Conservation (phyloP, 2,329 filamentous ascomycete genomes). For the Arthrobotrys pseudoclavata region DNA sequence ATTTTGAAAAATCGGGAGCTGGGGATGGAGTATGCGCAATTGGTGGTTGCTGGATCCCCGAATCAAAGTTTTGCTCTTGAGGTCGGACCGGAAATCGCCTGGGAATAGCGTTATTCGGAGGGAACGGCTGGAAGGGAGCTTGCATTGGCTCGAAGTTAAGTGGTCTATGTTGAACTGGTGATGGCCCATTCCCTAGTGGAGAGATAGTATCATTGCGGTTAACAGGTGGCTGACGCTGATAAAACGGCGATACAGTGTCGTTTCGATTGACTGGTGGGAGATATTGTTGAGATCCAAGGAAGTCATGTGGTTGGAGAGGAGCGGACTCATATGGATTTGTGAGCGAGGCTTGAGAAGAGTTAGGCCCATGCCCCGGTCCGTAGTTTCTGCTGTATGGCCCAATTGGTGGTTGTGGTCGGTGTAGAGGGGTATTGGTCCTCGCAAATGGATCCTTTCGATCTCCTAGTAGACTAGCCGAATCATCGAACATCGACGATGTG, state of each 20-base stretch:
- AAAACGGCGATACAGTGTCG: constrained; percentile 53
- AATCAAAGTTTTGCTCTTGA: constrained; percentile 42
- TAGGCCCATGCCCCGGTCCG: constrained; percentile 19
- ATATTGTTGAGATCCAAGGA: constrained; percentile 40
- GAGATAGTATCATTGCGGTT: constrained; percentile 55
- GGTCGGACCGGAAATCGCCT: constrained; percentile 48
- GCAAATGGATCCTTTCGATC: constrained; percentile 48
- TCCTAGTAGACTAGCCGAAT: constrained; percentile 35
- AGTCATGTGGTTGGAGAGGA: constrained; percentile 52
- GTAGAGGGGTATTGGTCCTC: constrained; percentile 50
- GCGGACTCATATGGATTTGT: constrained; percentile 54
- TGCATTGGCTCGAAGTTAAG: constrained; percentile 41
- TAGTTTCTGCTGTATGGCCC: constrained; percentile 47
- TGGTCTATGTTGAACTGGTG: constrained; percentile 28
- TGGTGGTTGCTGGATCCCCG: constrained; percentile 21
- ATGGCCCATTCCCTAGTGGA: constrained; percentile 26
- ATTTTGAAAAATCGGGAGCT: constrained; percentile 43
- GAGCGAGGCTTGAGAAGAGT: constrained; percentile 48
- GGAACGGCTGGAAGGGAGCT: constrained; percentile 33
- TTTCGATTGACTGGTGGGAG: constrained; percentile 49
- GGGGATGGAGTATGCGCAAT: constrained; percentile 32
- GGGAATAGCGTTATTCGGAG: constrained; percentile 21
- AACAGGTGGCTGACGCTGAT: constrained; percentile 42
- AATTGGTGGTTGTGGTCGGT: constrained; percentile 45
- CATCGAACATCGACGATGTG: constrained; percentile 38